Evolutionary conservation across 2,329 filamentous ascomycete genomes (phyloP).

Genomic region (Aureobasidium sp.): DNA sequence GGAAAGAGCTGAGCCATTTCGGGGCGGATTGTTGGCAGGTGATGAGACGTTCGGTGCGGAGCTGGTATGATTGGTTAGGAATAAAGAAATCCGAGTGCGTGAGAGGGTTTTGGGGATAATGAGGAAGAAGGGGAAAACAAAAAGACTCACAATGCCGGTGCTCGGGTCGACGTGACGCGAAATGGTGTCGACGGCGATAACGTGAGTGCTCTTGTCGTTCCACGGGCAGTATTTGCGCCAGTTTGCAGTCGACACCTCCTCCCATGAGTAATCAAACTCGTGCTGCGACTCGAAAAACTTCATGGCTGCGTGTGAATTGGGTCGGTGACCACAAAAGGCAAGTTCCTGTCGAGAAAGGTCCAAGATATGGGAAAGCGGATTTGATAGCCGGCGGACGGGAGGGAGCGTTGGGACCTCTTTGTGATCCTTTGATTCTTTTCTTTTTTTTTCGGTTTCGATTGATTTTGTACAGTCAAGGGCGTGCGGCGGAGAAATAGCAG

Average conservation of each 20-base stretch:
- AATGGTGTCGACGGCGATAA: slow-evolving; percentile 90
- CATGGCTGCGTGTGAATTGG: slow-evolving; percentile 48
- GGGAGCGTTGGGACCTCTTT: slow-evolving; percentile 9
- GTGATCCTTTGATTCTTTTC: neutral
- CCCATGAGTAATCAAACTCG: slow-evolving; percentile 97
- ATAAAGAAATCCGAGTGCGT: too few relatives aligned
- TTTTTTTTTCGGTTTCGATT: neutral
- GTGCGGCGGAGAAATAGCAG: neutral
- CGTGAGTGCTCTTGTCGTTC: slow-evolving; percentile 98
- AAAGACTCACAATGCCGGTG: slow-evolving; percentile 58
- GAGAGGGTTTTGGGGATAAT: slow-evolving; percentile 9
- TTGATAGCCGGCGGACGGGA: slow-evolving; percentile 1
- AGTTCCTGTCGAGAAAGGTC: neutral
- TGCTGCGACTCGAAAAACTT: slow-evolving; percentile 89
- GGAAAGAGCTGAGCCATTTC: slow-evolving; percentile 71
- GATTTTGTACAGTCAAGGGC: neutral
- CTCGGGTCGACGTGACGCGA: slow-evolving; percentile 58
- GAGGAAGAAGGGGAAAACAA: too few relatives aligned
- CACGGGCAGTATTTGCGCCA: slow-evolving; percentile 98
- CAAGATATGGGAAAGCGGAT: slow-evolving; percentile 7
- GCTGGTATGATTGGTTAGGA: slow-evolving; percentile 34
- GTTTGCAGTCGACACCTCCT: slow-evolving; percentile 94
- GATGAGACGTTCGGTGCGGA: slow-evolving; percentile 64
- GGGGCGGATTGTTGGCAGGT: slow-evolving; percentile 61
- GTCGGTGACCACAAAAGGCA: neutral